These are phyloP conservation scores for Apiospora saccharicola DNA, from an alignment of 2,329 filamentous ascomycete genomes.

Conservation along the genomic window DNA sequence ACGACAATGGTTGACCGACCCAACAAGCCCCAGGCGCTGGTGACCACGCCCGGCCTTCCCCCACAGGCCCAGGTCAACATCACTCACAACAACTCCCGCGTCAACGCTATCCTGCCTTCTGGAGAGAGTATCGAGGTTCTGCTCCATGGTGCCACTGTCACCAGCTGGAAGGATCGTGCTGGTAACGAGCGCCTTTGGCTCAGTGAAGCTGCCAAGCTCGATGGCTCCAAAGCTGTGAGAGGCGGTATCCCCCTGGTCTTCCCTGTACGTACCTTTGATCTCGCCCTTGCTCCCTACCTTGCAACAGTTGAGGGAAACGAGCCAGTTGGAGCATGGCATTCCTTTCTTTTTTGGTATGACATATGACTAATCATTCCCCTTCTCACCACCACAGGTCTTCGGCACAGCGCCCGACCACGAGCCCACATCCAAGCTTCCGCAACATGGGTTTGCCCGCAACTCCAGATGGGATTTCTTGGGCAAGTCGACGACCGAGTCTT, in stretches of 20 bases:
- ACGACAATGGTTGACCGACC: slow-evolving; percentile 74
- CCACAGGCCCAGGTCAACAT: slow-evolving; percentile 81
- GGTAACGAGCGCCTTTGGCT: slow-evolving; percentile 87
- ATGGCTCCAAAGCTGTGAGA: slow-evolving; percentile 88
- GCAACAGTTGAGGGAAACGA: slow-evolving; percentile 4
- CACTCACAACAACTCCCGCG: slow-evolving; percentile 72
- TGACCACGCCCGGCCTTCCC: slow-evolving; percentile 75
- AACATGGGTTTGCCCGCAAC: slow-evolving; percentile 94
- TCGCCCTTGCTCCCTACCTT: slow-evolving; percentile 13
- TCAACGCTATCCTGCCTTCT: slow-evolving; percentile 82
- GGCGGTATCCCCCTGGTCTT: slow-evolving; percentile 94
- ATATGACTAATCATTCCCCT: slow-evolving; percentile 8
- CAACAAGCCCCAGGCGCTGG: slow-evolving; percentile 81
- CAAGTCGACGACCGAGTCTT: slow-evolving; percentile 76
- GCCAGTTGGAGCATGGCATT: slow-evolving; percentile 15
- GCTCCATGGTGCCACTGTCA: slow-evolving; percentile 90
- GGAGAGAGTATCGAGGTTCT: slow-evolving; percentile 87
- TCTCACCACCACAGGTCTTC: slow-evolving; percentile 69
- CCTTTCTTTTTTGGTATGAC: neutral
- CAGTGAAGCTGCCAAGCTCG: slow-evolving; percentile 79
- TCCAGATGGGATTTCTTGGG: slow-evolving; percentile 94
- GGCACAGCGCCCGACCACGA: slow-evolving; percentile 80
- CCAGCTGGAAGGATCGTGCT: slow-evolving; percentile 86
- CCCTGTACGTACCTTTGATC: slow-evolving; percentile 66
- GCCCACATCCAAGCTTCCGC: slow-evolving; percentile 80